phyloP scores from a whole-genome alignment of 768 basidiomycete genomes.

The Boletus sp. region DNA sequence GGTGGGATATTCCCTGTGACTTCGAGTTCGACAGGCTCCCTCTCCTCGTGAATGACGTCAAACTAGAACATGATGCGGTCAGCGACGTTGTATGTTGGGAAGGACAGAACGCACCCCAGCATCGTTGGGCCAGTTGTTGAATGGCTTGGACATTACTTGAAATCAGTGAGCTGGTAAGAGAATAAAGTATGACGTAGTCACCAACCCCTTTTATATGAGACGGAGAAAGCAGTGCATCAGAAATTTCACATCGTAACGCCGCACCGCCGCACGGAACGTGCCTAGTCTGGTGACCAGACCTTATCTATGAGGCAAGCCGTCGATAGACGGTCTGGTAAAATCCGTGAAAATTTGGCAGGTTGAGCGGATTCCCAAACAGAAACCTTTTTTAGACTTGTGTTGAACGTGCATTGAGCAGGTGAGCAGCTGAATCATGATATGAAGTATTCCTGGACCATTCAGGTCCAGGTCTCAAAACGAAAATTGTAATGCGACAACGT shows the following conservation, averaged over 20 bases:
- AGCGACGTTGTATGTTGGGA: neutral
- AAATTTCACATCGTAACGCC: neutral
- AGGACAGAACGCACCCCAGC: conserved; percentile 17
- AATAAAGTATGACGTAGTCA: neutral
- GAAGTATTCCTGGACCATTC: too few species aligned
- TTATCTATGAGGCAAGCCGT: too few species aligned
- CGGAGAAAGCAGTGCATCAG: neutral
- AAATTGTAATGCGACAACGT: too few species aligned
- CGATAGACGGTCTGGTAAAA: too few species aligned
- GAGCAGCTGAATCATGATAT: too few species aligned
- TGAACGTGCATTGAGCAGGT: too few species aligned
- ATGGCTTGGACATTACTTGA: conserved; percentile 23
- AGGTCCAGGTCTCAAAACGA: too few species aligned
- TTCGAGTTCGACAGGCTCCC: conserved; percentile 25
- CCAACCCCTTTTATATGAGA: neutral
- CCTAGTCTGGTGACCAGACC: too few species aligned
- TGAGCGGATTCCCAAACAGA: too few species aligned
- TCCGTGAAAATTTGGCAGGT: too few species aligned
- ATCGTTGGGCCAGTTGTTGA: conserved; percentile 34
- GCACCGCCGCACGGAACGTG: too few species aligned
- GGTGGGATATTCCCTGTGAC: conserved; percentile 33
- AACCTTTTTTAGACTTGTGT: too few species aligned
- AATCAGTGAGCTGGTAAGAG: neutral
- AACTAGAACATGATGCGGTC: conserved; percentile 16
- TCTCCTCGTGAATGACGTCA: conserved; percentile 29